phyloP scores from a whole-genome alignment of 305 asterid species.

The Rubia peregrina region DNA sequence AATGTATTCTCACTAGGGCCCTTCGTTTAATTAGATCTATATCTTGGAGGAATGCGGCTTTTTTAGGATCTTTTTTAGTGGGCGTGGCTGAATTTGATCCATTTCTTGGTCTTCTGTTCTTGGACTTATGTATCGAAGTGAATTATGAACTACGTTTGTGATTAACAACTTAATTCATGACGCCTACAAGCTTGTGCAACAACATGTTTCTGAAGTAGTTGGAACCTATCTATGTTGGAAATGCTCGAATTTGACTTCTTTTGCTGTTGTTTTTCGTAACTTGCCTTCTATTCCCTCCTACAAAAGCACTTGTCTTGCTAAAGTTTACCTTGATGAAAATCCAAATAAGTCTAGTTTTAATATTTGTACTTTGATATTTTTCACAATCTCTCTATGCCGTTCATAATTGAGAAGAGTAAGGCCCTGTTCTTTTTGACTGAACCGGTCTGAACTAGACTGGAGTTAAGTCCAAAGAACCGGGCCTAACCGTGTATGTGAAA shows the following conservation, averaged over 20 bases:
- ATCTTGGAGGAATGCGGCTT: background rate
- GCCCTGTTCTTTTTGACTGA: background rate
- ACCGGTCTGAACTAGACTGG: background rate
- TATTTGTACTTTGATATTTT: background rate
- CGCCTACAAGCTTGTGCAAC: background rate
- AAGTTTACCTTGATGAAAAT: background rate
- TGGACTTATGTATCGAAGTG: background rate
- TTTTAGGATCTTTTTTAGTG: background rate
- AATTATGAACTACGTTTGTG: background rate
- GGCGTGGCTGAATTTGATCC: background rate
- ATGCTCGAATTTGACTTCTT: background rate
- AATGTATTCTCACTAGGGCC: background rate
- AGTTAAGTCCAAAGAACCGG: background rate
- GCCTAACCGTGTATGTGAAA: background rate
- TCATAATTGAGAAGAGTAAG: background rate
- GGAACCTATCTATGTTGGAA: background rate
- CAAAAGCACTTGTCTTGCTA: background rate
- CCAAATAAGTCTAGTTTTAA: background rate
- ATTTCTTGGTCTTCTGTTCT: background rate
- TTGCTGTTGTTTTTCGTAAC: background rate
- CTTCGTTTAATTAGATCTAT: conserved; percentile 22
- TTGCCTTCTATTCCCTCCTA: background rate
- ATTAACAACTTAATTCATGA: background rate
- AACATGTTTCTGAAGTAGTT: background rate
- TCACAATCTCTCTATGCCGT: background rate